Evolutionary conservation across 2,329 filamentous ascomycete genomes (phyloP).

Genomic region (Apiospora phragmitis): DNA sequence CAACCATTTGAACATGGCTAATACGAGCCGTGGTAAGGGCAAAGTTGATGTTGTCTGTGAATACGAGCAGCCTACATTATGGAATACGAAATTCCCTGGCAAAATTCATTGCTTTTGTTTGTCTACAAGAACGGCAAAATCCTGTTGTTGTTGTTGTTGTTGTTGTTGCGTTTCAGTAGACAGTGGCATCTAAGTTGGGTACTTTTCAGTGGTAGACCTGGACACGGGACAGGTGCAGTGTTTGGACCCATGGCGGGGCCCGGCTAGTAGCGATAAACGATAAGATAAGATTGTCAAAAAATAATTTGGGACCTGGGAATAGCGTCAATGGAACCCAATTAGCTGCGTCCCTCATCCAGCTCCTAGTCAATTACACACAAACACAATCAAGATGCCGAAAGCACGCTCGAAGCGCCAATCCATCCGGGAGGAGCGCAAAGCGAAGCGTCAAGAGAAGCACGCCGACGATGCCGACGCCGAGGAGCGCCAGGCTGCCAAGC

Average conservation of each 20-base stretch:
- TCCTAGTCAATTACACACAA: not conserved
- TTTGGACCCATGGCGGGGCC: not conserved
- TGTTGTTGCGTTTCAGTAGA: not conserved
- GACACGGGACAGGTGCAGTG: not conserved
- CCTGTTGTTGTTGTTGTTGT: too few species aligned
- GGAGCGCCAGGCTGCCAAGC: slow-evolving; percentile 23
- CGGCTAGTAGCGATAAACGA: not conserved
- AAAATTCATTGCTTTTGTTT: not conserved
- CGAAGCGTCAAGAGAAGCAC: slow-evolving; percentile 28
- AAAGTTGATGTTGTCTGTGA: not conserved
- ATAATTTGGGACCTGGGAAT: slow-evolving; percentile 5
- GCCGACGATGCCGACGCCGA: slow-evolving; percentile 17
- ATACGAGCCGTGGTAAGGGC: not conserved
- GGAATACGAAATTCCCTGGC: not conserved
- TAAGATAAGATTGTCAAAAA: slow-evolving; percentile 7
- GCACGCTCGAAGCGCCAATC: slow-evolving; percentile 34
- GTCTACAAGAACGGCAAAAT: too few species aligned
- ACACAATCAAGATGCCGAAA: slow-evolving; percentile 30
- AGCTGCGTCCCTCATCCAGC: not conserved
- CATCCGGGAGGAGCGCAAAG: slow-evolving; percentile 35
- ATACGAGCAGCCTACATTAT: not conserved
- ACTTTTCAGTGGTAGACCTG: not conserved
- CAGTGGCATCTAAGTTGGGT: too few species aligned
- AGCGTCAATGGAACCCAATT: not conserved
- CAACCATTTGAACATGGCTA: not conserved